phyloP scores from a whole-genome alignment of 306 rosid species.

The Prunus armeniaca region DNA sequence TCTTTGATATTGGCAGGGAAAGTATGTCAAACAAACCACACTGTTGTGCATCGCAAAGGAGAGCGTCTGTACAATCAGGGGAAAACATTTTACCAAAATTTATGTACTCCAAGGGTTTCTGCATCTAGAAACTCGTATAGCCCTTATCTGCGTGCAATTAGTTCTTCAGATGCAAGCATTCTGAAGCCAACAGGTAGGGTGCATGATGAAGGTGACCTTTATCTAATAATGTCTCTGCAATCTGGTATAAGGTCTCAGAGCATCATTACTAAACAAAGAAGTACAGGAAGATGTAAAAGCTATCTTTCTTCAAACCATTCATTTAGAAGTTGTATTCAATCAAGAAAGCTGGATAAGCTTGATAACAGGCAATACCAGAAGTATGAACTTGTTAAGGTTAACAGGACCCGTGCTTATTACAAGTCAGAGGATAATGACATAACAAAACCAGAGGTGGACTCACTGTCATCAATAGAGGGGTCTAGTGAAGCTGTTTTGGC shows the following conservation, averaged over 20 bases:
- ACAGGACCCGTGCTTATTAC: slow-evolving; percentile 47
- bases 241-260: slow-evolving; percentile 24
- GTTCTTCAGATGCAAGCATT: slow-evolving; percentile 31
- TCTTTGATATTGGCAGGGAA: slow-evolving; percentile 50
- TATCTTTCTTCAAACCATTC: slow-evolving; percentile 36
- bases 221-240: slow-evolving; percentile 22
- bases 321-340: slow-evolving; percentile 27
- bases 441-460: slow-evolving; percentile 45
- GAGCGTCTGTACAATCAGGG: slow-evolving; percentile 25
- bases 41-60: slow-evolving; percentile 34
- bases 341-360: slow-evolving; percentile 19
- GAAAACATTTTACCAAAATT: slow-evolving; percentile 14
- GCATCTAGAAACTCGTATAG: slow-evolving; percentile 27
- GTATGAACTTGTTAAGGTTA: slow-evolving; percentile 37
- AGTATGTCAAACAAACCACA: slow-evolving; percentile 36
- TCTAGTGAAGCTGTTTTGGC: slow-evolving; percentile 66
- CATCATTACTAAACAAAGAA: slow-evolving; percentile 30
- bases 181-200: slow-evolving; percentile 28
- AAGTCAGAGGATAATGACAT: slow-evolving; percentile 72
- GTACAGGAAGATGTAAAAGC: slow-evolving; percentile 32
- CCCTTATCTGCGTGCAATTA: slow-evolving; percentile 25
- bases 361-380: slow-evolving; percentile 36
- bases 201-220: slow-evolving; percentile 19
- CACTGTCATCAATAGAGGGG: slow-evolving; percentile 51
- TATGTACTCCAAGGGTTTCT: slow-evolving; percentile 26